Evolutionary conservation across 495 filamentous ascomycete species (phyloP), one percentile per base, ranked within the genome.

Genomic region (Bombardia bombarda): DNA sequence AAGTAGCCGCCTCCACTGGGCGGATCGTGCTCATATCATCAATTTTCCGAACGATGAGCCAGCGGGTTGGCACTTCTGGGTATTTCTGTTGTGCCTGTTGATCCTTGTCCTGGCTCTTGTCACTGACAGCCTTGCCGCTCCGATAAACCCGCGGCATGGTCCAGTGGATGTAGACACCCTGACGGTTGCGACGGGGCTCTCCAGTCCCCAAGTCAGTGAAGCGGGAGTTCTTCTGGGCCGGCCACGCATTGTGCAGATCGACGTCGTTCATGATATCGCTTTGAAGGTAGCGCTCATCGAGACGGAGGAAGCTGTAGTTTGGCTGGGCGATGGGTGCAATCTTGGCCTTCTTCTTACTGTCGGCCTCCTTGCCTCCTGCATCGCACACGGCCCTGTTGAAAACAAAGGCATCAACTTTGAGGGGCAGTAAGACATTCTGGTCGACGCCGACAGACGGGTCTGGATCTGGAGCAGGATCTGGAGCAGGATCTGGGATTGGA

Each of bases 151-250:
- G 62, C 0, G 75, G 75, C 0, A 79, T n/a, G 1, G 45, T 63
- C 75, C 75, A 79, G 46, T 72, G 66, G 0, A 80, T 13, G 42
- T 78, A 77, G 3, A 78, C 72, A 0, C 76, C 75, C 1, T 57
- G 36, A 2, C 67, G 63, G 33, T 63, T 52, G 0, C n/a, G 28
- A 3, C 50, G 53, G 3, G 28, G 26, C 13, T 3, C 42, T 30
- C 12, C 32, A 38, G 10, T 45, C 8, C 65, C 66, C 0, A 76
- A 49, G 40, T 78, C 65, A 0, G 55, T 63, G 18, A 74, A 13
- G 0, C 75, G 65, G 3, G 65, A 34, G 46, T 80, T 80, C 0
- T 18, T 2, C 0, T 30, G 19, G 0, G 60, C 51, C 1, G 68
- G 67, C 0, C 43, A 19, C n/a, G 66, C 40, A 22, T 53, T 47